Percentiles rank a stretch among this genome's conserved stretches.
Conservation (phyloP, 495 filamentous ascomycete genomes). For the Aspergillus baeticus region DNA sequence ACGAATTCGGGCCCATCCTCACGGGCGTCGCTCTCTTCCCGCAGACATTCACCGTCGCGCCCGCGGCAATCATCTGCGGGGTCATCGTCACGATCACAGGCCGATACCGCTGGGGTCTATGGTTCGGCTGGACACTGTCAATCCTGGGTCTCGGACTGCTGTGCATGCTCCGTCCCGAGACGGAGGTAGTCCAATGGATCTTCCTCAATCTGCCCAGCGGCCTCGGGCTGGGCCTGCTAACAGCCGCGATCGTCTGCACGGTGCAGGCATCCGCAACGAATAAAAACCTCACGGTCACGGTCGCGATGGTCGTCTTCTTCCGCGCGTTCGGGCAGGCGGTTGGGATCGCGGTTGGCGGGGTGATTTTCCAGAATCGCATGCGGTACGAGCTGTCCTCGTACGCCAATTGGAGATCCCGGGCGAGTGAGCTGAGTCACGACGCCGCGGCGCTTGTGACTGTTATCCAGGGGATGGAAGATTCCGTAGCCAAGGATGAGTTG, state of each 20-base stretch:
- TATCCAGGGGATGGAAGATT: constrained; percentile 53
- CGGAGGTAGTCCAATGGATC: constrained; percentile 43
- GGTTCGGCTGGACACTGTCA: constrained; percentile 51
- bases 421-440: constrained; percentile 52
- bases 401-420: constrained; percentile 40
- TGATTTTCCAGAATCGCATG: constrained; percentile 63
- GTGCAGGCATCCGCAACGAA: constrained; percentile 48
- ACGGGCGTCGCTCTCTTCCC: constrained; percentile 48
- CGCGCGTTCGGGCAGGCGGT: constrained; percentile 54
- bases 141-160: constrained; percentile 48
- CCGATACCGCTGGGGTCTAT: constrained; percentile 49
- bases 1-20: constrained; percentile 45
- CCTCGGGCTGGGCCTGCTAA: constrained; percentile 49
- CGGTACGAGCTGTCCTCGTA: constrained; percentile 41
- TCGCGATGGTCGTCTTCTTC: constrained; percentile 57
- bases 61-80: constrained; percentile 48
- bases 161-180: constrained; percentile 42
- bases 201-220: constrained; percentile 48
- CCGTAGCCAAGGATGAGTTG: constrained; percentile 37
- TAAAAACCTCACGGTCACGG: constrained; percentile 44
- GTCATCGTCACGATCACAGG: constrained; percentile 44
- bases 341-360: constrained; percentile 56
- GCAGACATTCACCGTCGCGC: constrained; percentile 51
- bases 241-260: constrained; percentile 46
- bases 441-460: constrained; percentile 58